Evolutionary conservation across 192 early-diverging fungal species (phyloP).

Genomic region (Gaertneriomyces semiglobifer): DNA sequence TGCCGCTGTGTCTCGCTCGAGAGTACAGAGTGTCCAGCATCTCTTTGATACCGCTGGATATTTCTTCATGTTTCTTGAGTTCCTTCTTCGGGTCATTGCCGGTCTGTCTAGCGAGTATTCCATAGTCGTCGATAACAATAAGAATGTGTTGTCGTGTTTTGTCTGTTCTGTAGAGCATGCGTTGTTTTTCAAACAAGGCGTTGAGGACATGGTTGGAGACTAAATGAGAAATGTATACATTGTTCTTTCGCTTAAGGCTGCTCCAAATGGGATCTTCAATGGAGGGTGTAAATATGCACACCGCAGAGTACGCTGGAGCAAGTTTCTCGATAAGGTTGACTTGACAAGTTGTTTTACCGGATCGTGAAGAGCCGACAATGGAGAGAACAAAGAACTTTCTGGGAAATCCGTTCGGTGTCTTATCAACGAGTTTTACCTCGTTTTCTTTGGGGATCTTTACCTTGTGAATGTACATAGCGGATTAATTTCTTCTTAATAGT

Average conservation of each 20-base stretch:
- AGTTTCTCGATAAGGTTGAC: constrained; percentile 4
- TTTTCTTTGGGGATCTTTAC: constrained; percentile 14
- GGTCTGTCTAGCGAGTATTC: neutral
- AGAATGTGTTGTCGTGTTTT: neutral
- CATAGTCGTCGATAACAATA: constrained; percentile 1
- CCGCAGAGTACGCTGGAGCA: neutral
- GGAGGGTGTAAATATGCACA: neutral
- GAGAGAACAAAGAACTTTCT: neutral
- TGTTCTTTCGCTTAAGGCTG: neutral
- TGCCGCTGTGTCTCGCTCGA: neutral
- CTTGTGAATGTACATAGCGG: neutral
- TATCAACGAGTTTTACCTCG: neutral
- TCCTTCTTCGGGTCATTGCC: neutral
- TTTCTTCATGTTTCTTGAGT: neutral
- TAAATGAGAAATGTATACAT: neutral
- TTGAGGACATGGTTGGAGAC: neutral
- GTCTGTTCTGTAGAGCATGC: neutral
- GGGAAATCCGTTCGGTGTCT: neutral
- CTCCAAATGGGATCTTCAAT: neutral
- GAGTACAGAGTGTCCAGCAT: constrained; percentile 1
- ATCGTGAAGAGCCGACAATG: constrained; percentile 7
- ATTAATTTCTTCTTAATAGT: neutral
- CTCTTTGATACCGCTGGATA: constrained; percentile 3
- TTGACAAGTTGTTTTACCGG: constrained; percentile 5
- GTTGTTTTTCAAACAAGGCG: constrained; percentile 1